Conservation (phyloP, 2,329 filamentous ascomycete species). For the Calycina marina region DNA sequence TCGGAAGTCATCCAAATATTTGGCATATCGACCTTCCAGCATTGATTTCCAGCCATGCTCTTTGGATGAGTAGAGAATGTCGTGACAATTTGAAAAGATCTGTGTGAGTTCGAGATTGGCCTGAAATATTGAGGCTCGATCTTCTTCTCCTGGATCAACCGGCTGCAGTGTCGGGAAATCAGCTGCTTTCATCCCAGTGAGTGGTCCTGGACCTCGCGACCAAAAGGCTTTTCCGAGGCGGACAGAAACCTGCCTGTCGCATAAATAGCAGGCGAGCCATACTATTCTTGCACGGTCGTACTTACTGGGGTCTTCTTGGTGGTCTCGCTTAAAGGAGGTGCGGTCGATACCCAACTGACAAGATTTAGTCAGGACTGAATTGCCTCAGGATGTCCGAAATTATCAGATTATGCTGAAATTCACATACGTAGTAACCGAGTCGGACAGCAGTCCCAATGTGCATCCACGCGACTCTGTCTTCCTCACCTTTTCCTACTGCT, state of each 20-base stretch:
- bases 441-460: conserved; percentile 56
- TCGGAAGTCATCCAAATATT: conserved; percentile 62
- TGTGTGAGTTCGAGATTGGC: conserved; percentile 58
- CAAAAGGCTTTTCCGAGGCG: conserved; percentile 60
- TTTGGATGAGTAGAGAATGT: conserved; percentile 58
- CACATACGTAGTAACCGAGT: conserved; percentile 58
- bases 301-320: conserved; percentile 40
- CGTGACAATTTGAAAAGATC: conserved; percentile 59
- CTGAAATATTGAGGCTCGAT: conserved; percentile 55
- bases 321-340: conserved; percentile 48
- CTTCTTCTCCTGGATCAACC: conserved; percentile 42
- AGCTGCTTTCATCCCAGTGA: conserved; percentile 30
- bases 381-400: too few relatives aligned
- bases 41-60: conserved; percentile 56
- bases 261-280: conserved; percentile 51
- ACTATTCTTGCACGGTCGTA: conserved; percentile 50
- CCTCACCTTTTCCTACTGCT: conserved; percentile 51
- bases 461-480: conserved; percentile 66
- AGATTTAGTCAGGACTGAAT: too few relatives aligned
- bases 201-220: conserved; percentile 57
- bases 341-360: conserved; percentile 53
- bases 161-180: conserved; percentile 43
- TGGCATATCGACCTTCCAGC: conserved; percentile 56
- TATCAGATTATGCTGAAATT: too few relatives aligned
- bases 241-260: conserved; percentile 53